Evolutionary conservation across 2,329 filamentous ascomycete species (phyloP).

Genomic region (Xylariaceae sp.): DNA sequence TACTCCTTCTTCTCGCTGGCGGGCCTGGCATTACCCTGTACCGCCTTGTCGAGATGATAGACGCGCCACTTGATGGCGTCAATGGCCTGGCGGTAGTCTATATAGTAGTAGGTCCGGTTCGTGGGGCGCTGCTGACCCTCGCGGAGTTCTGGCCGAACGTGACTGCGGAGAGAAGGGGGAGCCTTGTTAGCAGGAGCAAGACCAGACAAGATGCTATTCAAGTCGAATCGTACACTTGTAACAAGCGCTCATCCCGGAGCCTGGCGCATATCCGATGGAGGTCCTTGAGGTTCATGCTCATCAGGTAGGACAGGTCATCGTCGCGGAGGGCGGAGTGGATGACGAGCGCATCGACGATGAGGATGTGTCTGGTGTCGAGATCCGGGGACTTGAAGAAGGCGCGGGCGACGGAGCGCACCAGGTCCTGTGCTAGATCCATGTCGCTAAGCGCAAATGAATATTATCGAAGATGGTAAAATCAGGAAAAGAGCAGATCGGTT

Average conservation of each 20-base stretch:
- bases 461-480: not conserved
- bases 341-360: slow-evolving; percentile 72
- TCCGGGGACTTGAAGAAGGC: slow-evolving; percentile 68
- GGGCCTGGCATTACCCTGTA: slow-evolving; percentile 76
- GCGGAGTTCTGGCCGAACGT: slow-evolving; percentile 69
- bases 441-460: not conserved
- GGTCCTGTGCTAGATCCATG: slow-evolving; percentile 52
- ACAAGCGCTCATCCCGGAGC: slow-evolving; percentile 78
- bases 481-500: too few relatives aligned
- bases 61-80: slow-evolving; percentile 95
- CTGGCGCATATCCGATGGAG: slow-evolving; percentile 83
- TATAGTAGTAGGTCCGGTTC: slow-evolving; percentile 92
- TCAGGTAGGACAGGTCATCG: slow-evolving; percentile 78
- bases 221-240: slow-evolving; percentile 60
- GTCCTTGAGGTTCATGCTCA: slow-evolving; percentile 87
- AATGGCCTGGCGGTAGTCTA: slow-evolving; percentile 89
- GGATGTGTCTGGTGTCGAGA: slow-evolving; percentile 61
- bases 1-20: slow-evolving; percentile 88
- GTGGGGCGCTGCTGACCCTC: slow-evolving; percentile 77
- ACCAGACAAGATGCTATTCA: slow-evolving; percentile 1
- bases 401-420: slow-evolving; percentile 78
- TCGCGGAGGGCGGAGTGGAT: slow-evolving; percentile 74
- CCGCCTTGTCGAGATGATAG: slow-evolving; percentile 79
- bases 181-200: slow-evolving; percentile 7
- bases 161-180: slow-evolving; percentile 40